phyloP scores from a whole-genome alignment of 129 eudicot genomes.

The Scalesia atractyloides region DNA sequence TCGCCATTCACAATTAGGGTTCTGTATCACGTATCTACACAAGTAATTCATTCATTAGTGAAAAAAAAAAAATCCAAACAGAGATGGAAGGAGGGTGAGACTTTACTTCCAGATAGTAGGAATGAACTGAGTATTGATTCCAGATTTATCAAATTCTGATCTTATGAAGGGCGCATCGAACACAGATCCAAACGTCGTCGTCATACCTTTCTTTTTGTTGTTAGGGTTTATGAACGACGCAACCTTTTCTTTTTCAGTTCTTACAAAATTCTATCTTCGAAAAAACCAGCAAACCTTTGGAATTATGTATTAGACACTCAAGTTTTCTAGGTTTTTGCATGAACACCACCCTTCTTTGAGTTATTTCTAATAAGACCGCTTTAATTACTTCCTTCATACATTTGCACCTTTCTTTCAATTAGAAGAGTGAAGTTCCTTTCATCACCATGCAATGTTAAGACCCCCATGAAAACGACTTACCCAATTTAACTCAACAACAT shows the following conservation, averaged over 20 bases:
- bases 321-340: conserved; percentile 18
- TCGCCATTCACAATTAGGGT: conserved; percentile 83
- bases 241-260: neutral
- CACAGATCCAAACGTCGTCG: conserved; percentile 54
- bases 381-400: neutral
- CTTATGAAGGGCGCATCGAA: conserved; percentile 65
- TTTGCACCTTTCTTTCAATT: too few relatives aligned
- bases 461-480: too few relatives aligned
- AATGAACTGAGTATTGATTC: conserved; percentile 70
- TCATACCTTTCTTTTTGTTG: conserved; percentile 27
- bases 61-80: neutral
- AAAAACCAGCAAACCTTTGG: neutral
- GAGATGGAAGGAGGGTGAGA: conserved; percentile 7
- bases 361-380: conserved; percentile 3
- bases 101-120: conserved; percentile 90
- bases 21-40: conserved; percentile 65
- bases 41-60: neutral
- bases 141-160: conserved; percentile 66
- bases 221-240: conserved; percentile 19
- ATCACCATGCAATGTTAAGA: too few relatives aligned
- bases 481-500: too few relatives aligned
- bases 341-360: neutral
- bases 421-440: too few relatives aligned
- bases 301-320: neutral
- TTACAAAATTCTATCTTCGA: neutral